These are phyloP conservation scores for Ophiostoma sp. DNA, from an alignment of 2,329 filamentous ascomycete genomes.

Conservation along the genomic window DNA sequence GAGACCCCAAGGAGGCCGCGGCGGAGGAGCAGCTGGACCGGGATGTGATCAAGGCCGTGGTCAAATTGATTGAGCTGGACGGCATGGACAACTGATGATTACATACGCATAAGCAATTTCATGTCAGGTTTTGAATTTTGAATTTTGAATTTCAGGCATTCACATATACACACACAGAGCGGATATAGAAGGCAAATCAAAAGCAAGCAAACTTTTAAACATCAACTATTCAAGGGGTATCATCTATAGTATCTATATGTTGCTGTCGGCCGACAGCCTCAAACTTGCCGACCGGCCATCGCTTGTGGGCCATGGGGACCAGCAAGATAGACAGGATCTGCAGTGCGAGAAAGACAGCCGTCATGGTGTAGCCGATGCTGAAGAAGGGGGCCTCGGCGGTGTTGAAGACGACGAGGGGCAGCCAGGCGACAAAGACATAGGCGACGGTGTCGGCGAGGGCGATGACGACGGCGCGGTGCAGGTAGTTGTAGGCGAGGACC, in stretches of 20 bases:
- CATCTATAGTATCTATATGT: neutral
- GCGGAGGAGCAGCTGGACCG: slow-evolving; percentile 48
- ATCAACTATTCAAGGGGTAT: neutral
- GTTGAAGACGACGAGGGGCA: slow-evolving; percentile 25
- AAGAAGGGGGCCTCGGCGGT: slow-evolving; percentile 27
- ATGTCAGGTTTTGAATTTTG: neutral
- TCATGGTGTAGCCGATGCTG: slow-evolving; percentile 28
- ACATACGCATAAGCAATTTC: neutral
- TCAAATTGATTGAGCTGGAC: slow-evolving; percentile 80
- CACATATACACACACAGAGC: neutral
- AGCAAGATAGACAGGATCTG: neutral
- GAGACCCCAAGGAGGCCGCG: slow-evolving; percentile 14
- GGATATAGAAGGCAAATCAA: neutral
- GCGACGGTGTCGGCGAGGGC: slow-evolving; percentile 23
- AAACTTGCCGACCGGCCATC: neutral
- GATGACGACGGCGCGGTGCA: slow-evolving; percentile 25
- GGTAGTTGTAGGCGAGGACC: slow-evolving; percentile 21
- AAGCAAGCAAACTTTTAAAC: neutral
- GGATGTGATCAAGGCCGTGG: slow-evolving; percentile 71
- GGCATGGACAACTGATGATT: slow-evolving; percentile 63
- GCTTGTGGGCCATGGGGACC: neutral
- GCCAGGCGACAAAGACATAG: slow-evolving; percentile 25
- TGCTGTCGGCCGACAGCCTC: neutral
- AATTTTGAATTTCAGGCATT: neutral
- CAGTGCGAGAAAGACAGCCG: neutral